Base-by-base conservation (phyloP, 805 yeast genomes). In the Saccharomycopsis oosterbeekiorum region DNA sequence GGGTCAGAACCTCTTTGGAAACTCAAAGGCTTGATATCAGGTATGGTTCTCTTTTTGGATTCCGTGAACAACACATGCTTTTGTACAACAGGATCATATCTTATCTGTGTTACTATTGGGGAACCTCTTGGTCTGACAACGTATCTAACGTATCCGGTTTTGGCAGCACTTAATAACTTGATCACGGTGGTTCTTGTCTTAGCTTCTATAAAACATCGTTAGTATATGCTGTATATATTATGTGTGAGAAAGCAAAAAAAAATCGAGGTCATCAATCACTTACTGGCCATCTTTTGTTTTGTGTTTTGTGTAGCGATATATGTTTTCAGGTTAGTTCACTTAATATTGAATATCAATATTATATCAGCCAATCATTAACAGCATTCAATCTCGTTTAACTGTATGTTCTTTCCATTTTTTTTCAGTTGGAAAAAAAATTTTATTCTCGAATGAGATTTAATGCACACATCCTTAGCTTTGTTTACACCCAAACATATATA, bases 41-140 rank as follows among this genome's bases (percentile, higher is more conserved):
- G 84, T 14, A 85, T 81, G 73, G 88, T 90, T 73, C 99, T 84
- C 79, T 89, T 90, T 73, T 88, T 89, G 59, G 87, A 82, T 72
- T 93, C 99, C 37, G 84, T 84, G 77, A 94, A 93, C 64, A 93
- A 77, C 59, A 94, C 97, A 76, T 91, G 97, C 73, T 97, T 84
- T 74, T 88, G 84, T 11, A 89, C 97, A 64, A 57, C 24, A 1
- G 97, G 96, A 70, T 90, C 97, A 70, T 90, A 90, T 68, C 94
- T 82, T 39, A 92, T 86, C 70, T 90, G 94, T 56, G 83, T 84
- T 65, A 93, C 84, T 61, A 83, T 78, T 57, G 89, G 88, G 2
- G 96, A 84, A 59, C 88, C 84, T 76, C 97, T 85, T 57, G 91
- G 94, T 56, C 92, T 82, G 58, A 84, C 78, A 66, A 91, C 82